These are phyloP conservation scores for Boletus reticuloceps DNA, from an alignment of 768 basidiomycete species.

Conservation along the genomic window DNA sequence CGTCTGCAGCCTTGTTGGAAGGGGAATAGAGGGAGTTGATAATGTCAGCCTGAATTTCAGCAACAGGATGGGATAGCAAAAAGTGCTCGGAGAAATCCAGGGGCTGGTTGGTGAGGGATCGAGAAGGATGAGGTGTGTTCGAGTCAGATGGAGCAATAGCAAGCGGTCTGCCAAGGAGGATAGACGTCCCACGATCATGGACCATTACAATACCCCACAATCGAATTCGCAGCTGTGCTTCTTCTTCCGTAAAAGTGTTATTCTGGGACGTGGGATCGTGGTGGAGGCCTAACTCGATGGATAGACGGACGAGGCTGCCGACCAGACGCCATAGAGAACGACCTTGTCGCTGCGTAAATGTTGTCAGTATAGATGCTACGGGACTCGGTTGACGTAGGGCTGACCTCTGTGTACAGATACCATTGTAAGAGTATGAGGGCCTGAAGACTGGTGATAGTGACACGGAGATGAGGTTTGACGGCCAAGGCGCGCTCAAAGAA, in stretches of 20 bases:
- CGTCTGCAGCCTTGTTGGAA: conserved; percentile 63
- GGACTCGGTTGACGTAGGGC: conserved; percentile 12
- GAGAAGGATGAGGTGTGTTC: conserved; percentile 71
- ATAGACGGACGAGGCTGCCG: conserved; percentile 77
- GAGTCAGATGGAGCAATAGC: conserved; percentile 82
- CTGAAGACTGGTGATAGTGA: conserved; percentile 80
- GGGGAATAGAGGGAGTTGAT: conserved; percentile 84
- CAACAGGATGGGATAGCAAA: conserved; percentile 68
- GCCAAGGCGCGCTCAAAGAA: conserved; percentile 78
- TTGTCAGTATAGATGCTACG: conserved; percentile 1
- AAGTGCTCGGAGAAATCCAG: conserved; percentile 77
- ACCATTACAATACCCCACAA: conserved; percentile 84
- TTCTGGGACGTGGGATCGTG: conserved; percentile 76
- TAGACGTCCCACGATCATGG: conserved; percentile 85
- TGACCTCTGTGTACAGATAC: conserved; percentile 87
- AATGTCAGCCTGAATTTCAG: conserved; percentile 86
- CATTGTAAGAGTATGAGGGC: conserved; percentile 82
- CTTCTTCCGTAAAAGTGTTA: conserved; percentile 65
- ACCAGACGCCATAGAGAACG: conserved; percentile 86
- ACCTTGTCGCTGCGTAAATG: conserved; percentile 68
- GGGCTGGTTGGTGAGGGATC: conserved; percentile 29
- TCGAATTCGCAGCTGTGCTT: conserved; percentile 74
- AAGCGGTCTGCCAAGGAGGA: conserved; percentile 79
- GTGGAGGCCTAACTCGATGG: conserved; percentile 82
- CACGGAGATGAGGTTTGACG: conserved; percentile 78